Evolutionary conservation across 2,329 filamentous ascomycete genomes (phyloP), one percentile per base, ranked within the genome.

Genomic region (Alternaria infectoria): DNA sequence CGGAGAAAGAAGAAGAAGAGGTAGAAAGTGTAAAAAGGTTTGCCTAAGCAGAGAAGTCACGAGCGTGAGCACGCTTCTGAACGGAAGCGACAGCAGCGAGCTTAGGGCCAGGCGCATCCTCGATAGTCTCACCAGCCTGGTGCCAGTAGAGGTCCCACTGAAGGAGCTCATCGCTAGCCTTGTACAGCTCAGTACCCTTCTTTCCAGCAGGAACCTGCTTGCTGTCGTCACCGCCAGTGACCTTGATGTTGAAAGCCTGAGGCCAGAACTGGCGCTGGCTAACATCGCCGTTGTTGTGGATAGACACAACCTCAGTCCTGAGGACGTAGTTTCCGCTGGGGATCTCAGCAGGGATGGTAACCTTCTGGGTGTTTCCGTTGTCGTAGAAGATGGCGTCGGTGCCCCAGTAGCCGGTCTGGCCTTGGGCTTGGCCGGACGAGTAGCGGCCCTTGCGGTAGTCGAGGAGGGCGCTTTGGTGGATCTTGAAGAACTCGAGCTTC

Each of bases 341-440:
- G 49, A 79, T 75, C 32, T 71, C 68, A 11, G 67, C 69, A 19
- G 77, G 77, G 47, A 79, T 78, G 5, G 67, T 77, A 51, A 78
- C 72, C 4, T 65, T 75, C 57, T 78, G 74, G 13, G 62, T 56
- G 66, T 78, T 78, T 57, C 62, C 65, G 54, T 76, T 73, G 52
- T 74, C 69, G 67, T 78, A 79, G 71, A 79, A 77, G 67, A 77
- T 78, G 32, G 63, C 69, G 56, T 77, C 75, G 13, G 74, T 77
- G 30, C 71, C 76, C 74, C 77, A 78, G 63, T 71, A 73, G 17
- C 76, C 76, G 15, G 69, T 67, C 54, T 75, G 68, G 10, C 65
- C 74, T 49, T 70, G 60, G 5, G 64, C 50, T 11, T 32, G 23
- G 44, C 71, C 74, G 17, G 71, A 40, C 6, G 69, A 68, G 62